A percentile compares a stretch with the other conserved stretches of the same genome.
Conservation (phyloP, 2,329 filamentous ascomycete genomes). For the Penicillium sp. region DNA sequence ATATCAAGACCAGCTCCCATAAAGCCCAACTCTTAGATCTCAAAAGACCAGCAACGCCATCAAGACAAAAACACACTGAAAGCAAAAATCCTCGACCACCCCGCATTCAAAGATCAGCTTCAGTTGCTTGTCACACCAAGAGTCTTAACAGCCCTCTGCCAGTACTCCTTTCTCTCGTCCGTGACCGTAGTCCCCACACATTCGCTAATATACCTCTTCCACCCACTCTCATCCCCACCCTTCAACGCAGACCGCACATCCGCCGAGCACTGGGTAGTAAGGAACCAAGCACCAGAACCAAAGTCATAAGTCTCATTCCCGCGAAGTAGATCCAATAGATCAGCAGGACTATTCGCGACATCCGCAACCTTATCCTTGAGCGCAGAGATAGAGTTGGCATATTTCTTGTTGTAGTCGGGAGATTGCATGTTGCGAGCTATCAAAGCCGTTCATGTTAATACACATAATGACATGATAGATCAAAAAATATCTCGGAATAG, state of each 20-base stretch:
- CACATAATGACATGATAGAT: background rate
- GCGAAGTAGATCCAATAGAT: conserved; percentile 53
- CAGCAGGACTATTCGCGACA: conserved; percentile 41
- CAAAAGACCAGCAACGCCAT: background rate
- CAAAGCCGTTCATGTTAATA: background rate
- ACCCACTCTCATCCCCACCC: conserved; percentile 51
- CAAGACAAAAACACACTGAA: background rate
- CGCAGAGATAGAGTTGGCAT: conserved; percentile 51
- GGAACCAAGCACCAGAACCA: conserved; percentile 62
- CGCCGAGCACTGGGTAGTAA: conserved; percentile 54
- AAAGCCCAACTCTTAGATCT: background rate
- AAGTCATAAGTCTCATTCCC: conserved; percentile 53
- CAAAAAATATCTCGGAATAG: too few species aligned
- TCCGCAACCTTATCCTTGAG: conserved; percentile 37
- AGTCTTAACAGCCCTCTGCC: conserved; percentile 48
- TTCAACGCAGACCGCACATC: conserved; percentile 47
- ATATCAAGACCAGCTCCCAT: conserved; percentile 12
- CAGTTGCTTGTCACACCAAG: conserved; percentile 28
- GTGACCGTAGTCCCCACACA: conserved; percentile 55
- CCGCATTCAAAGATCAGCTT: background rate
- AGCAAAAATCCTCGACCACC: background rate
- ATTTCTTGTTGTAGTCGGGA: conserved; percentile 54
- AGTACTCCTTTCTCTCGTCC: conserved; percentile 50
- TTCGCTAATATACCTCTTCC: conserved; percentile 51
- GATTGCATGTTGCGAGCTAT: conserved; percentile 63